These are phyloP conservation scores for Exserohilum turcica DNA, from an alignment of 2,329 filamentous ascomycete species.

Conservation along the genomic window DNA sequence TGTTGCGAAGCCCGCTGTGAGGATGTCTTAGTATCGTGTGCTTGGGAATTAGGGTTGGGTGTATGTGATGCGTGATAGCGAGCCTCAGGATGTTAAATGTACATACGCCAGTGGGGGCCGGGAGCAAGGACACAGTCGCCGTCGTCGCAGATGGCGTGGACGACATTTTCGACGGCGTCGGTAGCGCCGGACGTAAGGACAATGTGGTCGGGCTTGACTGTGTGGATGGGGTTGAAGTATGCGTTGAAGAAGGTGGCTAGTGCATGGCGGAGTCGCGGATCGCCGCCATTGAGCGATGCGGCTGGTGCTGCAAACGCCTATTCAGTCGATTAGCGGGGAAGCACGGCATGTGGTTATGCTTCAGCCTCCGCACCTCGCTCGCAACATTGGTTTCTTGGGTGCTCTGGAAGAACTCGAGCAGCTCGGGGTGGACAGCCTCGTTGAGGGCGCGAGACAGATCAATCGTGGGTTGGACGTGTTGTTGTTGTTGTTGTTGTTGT, in stretches of 20 bases:
- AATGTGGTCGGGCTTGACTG: constrained; percentile 33
- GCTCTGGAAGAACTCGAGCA: constrained; percentile 38
- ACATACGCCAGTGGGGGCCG: constrained; percentile 40
- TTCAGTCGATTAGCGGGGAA: neutral
- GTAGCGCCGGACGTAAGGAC: constrained; percentile 35
- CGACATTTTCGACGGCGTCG: constrained; percentile 34
- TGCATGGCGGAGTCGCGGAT: constrained; percentile 24
- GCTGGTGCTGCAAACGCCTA: constrained; percentile 30
- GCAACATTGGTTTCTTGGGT: constrained; percentile 28
- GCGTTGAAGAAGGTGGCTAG: constrained; percentile 38
- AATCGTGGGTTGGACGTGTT: constrained; percentile 14
- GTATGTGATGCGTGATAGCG: too few species aligned
- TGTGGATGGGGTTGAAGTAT: constrained; percentile 35
- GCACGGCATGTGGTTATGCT: neutral
- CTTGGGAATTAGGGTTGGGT: neutral
- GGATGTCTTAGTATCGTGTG: neutral
- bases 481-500: neutral
- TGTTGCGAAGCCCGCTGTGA: constrained; percentile 29
- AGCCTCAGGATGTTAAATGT: too few species aligned
- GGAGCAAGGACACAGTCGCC: constrained; percentile 41
- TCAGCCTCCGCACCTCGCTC: constrained; percentile 19
- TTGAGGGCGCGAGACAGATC: constrained; percentile 38
- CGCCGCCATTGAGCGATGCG: constrained; percentile 21
- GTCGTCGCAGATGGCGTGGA: constrained; percentile 39
- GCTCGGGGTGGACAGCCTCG: constrained; percentile 33